Base-by-base conservation (phyloP, 495 filamentous ascomycete genomes). In the Patellaria atrata region DNA sequence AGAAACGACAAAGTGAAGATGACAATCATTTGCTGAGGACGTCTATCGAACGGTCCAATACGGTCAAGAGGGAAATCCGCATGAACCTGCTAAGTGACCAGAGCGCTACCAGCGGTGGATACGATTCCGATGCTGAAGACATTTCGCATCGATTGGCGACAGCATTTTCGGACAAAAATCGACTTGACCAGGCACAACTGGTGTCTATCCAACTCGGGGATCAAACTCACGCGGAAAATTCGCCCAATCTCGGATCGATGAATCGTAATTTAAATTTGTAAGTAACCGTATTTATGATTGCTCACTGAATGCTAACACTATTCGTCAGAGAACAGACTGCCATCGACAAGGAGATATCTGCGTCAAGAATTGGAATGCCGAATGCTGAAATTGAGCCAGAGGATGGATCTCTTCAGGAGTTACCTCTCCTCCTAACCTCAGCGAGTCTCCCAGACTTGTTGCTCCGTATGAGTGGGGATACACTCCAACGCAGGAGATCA, bases 41-140 rank as follows among this genome's bases (percentile, higher is more conserved):
- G 12, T 12, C 41, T 2, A 22, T 25, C 8, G 29, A 41, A 13
- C 41, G 38, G 2, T 34, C 41, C 15, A 42, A 49, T 27, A 19
- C 36, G 17, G 35, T 42, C 0, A 51, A 51, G 26, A 21, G 39
- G 15, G 34, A 44, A 23, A 33, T 51, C 11, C 29, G 34, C 22
- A 47, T 47, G 19, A 40, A 51, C 18, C 30, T 51, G 16, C 33
- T 51, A 7, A 51, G 47, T 22, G 35, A 44, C 28, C 40, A 47
- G 40, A 37, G 33, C 20, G 38, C 37, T 8, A 40, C 30, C 4
- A 40, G 47, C 18, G 47, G 47, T 4, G 44, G 47, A 3, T 51
- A 51, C 22, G 47, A 51, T 27, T 30, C 44, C 15, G 47, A 51
- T 33, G 47, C 47, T 22, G 37, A 41, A 30, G 47, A 47, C 26